A percentile compares a stretch with the other conserved stretches of the same genome.
These are phyloP conservation scores for Leccinum uliginosum DNA, from an alignment of 768 basidiomycete species.

Conservation along the genomic window DNA sequence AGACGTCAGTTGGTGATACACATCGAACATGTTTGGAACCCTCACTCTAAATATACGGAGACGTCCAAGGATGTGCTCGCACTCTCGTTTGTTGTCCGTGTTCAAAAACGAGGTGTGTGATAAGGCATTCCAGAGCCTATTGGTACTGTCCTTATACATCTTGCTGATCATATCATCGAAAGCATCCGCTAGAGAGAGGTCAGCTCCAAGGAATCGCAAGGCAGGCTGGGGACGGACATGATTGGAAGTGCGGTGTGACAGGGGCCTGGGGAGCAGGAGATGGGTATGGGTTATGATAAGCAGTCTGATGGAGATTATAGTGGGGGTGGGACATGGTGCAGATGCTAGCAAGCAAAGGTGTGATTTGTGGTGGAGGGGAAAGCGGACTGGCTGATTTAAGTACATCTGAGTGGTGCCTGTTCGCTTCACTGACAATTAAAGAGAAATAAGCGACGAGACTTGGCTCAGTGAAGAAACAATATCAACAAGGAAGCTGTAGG, in stretches of 20 bases:
- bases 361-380: background rate
- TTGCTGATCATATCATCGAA: conserved; percentile 5
- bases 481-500: background rate
- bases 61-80: conserved; percentile 1
- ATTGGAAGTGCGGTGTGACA: background rate
- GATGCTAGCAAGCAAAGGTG: background rate
- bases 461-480: background rate
- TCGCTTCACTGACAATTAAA: too few relatives aligned
- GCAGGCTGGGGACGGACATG: conserved; percentile 10
- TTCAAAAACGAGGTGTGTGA: background rate
- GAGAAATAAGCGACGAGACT: too few relatives aligned
- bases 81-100: background rate
- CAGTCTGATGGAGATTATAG: background rate
- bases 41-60: conserved; percentile 22
- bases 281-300: background rate
- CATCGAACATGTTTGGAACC: background rate
- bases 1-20: conserved; percentile 3
- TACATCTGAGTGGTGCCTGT: background rate
- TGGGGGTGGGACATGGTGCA: conserved; percentile 7
- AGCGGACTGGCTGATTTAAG: background rate
- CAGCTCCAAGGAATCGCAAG: background rate
- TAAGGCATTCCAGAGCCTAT: conserved; percentile 3
- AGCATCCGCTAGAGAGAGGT: conserved; percentile 2
- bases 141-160: background rate
- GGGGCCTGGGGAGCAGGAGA: background rate